These are phyloP conservation scores for Xerocomellus intermedius DNA, from an alignment of 768 basidiomycete species.

Conservation along the genomic window DNA sequence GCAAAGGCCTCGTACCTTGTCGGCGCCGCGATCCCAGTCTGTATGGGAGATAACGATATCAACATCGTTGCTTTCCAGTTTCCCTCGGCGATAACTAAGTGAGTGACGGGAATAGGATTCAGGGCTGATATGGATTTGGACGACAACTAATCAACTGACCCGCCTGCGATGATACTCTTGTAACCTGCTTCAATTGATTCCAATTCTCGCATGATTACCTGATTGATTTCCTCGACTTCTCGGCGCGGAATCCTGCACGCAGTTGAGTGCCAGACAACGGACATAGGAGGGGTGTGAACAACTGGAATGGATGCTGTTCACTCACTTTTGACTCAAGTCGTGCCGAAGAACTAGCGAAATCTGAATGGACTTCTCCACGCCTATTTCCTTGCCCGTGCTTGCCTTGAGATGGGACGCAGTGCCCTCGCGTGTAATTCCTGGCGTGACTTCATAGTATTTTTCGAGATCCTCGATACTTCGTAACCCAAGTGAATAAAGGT, in stretches of 20 bases:
- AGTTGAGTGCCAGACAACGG: not conserved
- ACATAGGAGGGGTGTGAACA: not conserved
- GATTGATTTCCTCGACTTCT: slow-evolving; percentile 80
- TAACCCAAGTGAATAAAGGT: slow-evolving; percentile 62
- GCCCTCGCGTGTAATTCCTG: slow-evolving; percentile 37
- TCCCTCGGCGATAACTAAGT: slow-evolving; percentile 80
- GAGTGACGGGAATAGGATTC: not conserved
- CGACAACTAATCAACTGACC: slow-evolving; percentile 45
- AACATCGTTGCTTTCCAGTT: slow-evolving; percentile 76
- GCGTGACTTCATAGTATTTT: slow-evolving; percentile 47
- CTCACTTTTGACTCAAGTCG: slow-evolving; percentile 53
- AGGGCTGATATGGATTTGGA: not conserved
- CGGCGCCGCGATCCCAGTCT: slow-evolving; percentile 40
- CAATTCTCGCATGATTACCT: slow-evolving; percentile 65
- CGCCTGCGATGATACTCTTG: slow-evolving; percentile 74
- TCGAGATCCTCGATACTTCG: slow-evolving; percentile 70
- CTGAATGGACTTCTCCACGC: slow-evolving; percentile 45
- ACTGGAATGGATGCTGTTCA: not conserved
- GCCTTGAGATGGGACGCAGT: slow-evolving; percentile 23
- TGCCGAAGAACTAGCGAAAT: slow-evolving; percentile 57
- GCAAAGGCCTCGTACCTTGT: slow-evolving; percentile 60
- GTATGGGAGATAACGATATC: slow-evolving; percentile 87
- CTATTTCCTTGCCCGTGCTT: slow-evolving; percentile 17
- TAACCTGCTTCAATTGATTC: slow-evolving; percentile 63
- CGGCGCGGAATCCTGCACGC: slow-evolving; percentile 60